These are phyloP conservation scores for Plantago ovata DNA, from an alignment of 257 asterid species.

Conservation along the genomic window DNA sequence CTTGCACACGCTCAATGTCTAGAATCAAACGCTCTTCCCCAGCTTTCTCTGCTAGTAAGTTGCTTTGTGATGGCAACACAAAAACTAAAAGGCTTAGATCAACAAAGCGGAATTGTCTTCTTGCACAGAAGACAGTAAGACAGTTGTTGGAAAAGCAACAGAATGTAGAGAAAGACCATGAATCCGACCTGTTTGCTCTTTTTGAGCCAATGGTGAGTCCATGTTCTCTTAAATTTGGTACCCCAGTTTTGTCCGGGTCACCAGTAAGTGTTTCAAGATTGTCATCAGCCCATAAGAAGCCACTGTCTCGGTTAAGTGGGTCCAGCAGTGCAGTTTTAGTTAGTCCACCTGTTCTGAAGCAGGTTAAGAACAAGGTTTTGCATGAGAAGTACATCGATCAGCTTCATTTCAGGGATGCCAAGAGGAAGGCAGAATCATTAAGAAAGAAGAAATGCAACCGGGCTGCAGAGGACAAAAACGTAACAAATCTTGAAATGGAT, in stretches of 20 bases:
- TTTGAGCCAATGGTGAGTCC: slow-evolving; percentile 53
- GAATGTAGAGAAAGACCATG: slow-evolving; percentile 36
- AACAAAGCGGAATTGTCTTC: slow-evolving; percentile 34
- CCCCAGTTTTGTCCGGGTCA: slow-evolving; percentile 44
- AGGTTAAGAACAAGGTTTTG: slow-evolving; percentile 65
- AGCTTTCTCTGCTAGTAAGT: slow-evolving; percentile 52
- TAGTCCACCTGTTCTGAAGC: slow-evolving; percentile 85
- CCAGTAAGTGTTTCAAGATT: slow-evolving; percentile 36
- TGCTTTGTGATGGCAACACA: slow-evolving; percentile 42
- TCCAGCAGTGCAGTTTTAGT: slow-evolving; percentile 29
- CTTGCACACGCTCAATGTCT: slow-evolving; percentile 50
- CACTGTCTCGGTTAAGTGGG: slow-evolving; percentile 29
- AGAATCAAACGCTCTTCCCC: slow-evolving; percentile 35
- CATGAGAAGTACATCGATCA: slow-evolving; percentile 88
- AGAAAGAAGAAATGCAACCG: slow-evolving; percentile 35
- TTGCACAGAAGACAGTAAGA: slow-evolving; percentile 57
- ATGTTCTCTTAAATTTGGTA: slow-evolving; percentile 17
- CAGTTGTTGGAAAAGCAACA: slow-evolving; percentile 58
- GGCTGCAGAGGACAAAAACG: slow-evolving; percentile 16
- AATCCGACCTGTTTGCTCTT: slow-evolving; percentile 53
- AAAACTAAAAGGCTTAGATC: slow-evolving; percentile 35
- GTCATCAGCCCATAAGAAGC: slow-evolving; percentile 43
- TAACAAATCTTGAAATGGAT: slow-evolving; percentile 23
- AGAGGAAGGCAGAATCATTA: slow-evolving; percentile 58
- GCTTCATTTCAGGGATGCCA: slow-evolving; percentile 76